Conservation (phyloP, 768 basidiomycete genomes). For the Pisolithus microcarpus region DNA sequence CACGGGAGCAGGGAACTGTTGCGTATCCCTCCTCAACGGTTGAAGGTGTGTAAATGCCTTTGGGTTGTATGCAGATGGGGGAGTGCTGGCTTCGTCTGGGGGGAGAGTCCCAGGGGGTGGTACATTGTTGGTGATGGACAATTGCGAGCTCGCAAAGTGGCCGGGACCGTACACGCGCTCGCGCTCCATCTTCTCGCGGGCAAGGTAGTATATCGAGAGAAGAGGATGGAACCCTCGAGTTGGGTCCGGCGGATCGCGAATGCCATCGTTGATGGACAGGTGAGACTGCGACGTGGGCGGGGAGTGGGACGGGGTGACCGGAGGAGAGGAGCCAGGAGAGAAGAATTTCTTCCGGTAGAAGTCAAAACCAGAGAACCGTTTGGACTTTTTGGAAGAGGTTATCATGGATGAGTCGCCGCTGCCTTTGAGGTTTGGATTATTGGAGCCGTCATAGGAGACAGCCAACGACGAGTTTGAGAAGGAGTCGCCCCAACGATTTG, state of each 20-base stretch:
- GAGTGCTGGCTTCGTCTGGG: conserved; percentile 13
- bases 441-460: conserved; percentile 49
- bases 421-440: conserved; percentile 34
- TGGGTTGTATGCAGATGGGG: conserved; percentile 11
- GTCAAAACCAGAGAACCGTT: conserved; percentile 93
- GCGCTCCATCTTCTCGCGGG: conserved; percentile 91
- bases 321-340: conserved; percentile 43
- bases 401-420: conserved; percentile 27
- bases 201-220: conserved; percentile 93
- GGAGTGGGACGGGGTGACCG: conserved; percentile 49
- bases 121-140: conserved; percentile 43
- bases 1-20: conserved; percentile 17
- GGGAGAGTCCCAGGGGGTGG: conserved; percentile 11
- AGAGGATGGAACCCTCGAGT: conserved; percentile 92
- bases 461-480: conserved; percentile 66
- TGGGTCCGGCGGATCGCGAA: conserved; percentile 63
- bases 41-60: conserved; percentile 28
- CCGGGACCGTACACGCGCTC: conserved; percentile 92
- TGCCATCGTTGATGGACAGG: conserved; percentile 41
- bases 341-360: conserved; percentile 90
- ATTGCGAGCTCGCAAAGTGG: conserved; percentile 87
- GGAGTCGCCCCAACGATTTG: conserved; percentile 42
- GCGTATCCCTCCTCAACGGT: conserved; percentile 27
- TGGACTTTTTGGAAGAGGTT: conserved; percentile 51
- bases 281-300: conserved; percentile 55